Percentiles rank a stretch among this genome's conserved stretches.
These are phyloP conservation scores for Dioscorea zingiberensis DNA, from an alignment of 106 monocot genomes.

Conservation along the genomic window DNA sequence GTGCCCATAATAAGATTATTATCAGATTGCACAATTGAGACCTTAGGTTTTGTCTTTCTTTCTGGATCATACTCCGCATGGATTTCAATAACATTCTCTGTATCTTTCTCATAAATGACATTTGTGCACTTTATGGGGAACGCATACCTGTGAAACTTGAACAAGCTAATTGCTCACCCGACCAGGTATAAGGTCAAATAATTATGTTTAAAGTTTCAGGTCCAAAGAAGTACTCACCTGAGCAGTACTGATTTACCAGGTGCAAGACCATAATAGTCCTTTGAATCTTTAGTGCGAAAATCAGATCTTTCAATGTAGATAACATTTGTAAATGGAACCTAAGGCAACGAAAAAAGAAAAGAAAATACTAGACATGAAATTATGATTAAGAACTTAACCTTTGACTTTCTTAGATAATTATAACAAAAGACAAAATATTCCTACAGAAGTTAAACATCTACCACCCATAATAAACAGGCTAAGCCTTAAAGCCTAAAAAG, in stretches of 20 bases:
- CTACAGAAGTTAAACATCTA: neutral
- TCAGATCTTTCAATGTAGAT: slow-evolving; percentile 83
- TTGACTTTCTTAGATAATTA: neutral
- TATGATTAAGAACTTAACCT: neutral
- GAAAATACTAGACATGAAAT: neutral
- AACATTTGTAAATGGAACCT: slow-evolving; percentile 93
- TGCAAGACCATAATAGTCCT: slow-evolving; percentile 94
- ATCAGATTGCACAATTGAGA: slow-evolving; percentile 11
- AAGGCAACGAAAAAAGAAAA: neutral
- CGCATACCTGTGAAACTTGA: slow-evolving; percentile 58
- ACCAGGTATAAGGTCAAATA: neutral
- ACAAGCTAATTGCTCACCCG: neutral
- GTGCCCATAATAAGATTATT: neutral
- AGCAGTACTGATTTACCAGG: slow-evolving; percentile 93
- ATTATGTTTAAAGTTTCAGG: neutral
- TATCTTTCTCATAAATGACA: slow-evolving; percentile 64
- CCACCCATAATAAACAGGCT: too few species aligned
- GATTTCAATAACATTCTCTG: slow-evolving; percentile 55
- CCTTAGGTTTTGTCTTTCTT: slow-evolving; percentile 90
- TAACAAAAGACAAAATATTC: neutral
- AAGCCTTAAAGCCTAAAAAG: too few species aligned
- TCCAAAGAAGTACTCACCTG: slow-evolving; percentile 34
- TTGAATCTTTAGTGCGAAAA: slow-evolving; percentile 91
- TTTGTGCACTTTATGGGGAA: slow-evolving; percentile 93
- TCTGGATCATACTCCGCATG: slow-evolving; percentile 80